Evolutionary conservation across 305 asterid species (phyloP), one percentile per base, ranked within the genome.

Genomic region (Solanum hybrid): DNA sequence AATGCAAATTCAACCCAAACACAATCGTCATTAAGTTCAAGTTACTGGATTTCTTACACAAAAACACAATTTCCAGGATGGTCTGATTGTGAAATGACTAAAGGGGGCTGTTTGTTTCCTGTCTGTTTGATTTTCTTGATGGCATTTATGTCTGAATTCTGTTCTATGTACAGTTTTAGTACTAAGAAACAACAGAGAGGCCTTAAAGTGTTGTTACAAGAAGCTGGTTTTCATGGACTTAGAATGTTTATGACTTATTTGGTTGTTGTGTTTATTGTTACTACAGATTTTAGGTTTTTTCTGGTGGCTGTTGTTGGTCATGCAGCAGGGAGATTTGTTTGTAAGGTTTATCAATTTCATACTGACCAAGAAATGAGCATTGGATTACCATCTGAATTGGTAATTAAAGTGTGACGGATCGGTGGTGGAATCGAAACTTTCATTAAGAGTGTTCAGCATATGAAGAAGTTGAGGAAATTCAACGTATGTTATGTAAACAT

Each of bases 231-330:
- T 89, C 92, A 92, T 87, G 95, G 90, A 79, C 93, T 94, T 26
- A 91, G 89, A 90, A 94, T 95, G 95, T 95, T 95, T 90, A 92
- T 94, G 98, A 92, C 89, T 61, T 94, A 94, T 79, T 90, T 95
- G 94, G 93, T 94, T 8, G 41, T 94, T n/a, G 78, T 94, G n/a
- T 95, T 93, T 24, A 37, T 95, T 68, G 20, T 93, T 27, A 94
- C 96, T 76, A 94, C 94, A n/a, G 96, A 95, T 89, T 95, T 92
- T 33, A 89, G 92, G 84, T 95, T 91, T 78, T 84, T 95, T 22
- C 83, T 93, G 90, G 95, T 89, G 36, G 96, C 97, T 32, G 94
- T 94, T 6, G 92, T 91, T 8, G 97, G 96, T 88, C 98, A 95
- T 20, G 94, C 92, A 13, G 89, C 75, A 32, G 96, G 97, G 32